A percentile compares a stretch with the other conserved stretches of the same genome.
These are phyloP conservation scores for Pichia insulana DNA, from an alignment of 805 yeast genomes.

Conservation along the genomic window DNA sequence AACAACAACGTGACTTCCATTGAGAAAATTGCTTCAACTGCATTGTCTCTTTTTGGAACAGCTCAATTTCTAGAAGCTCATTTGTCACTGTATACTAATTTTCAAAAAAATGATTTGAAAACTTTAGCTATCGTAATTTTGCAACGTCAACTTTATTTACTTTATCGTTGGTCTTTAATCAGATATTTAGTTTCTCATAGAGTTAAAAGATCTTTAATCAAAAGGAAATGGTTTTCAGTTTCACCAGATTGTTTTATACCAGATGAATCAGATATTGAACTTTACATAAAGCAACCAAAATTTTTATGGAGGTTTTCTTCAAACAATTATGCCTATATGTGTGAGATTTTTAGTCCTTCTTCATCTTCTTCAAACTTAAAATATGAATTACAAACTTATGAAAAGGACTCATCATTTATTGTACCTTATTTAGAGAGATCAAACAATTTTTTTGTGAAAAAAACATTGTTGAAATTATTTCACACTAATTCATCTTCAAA, in stretches of 20 bases:
- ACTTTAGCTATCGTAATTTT: not conserved
- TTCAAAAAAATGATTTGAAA: not conserved
- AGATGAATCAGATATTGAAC: not conserved
- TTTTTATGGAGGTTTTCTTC: constrained; percentile 5
- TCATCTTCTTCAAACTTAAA: not conserved
- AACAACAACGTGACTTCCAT: not conserved
- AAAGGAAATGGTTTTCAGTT: not conserved
- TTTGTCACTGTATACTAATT: not conserved
- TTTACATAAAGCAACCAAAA: not conserved
- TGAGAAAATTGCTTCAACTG: not conserved
- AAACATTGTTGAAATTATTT: not conserved
- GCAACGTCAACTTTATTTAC: constrained; percentile 1
- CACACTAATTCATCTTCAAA: not conserved
- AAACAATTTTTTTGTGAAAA: not conserved
- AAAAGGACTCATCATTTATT: not conserved
- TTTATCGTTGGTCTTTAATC: not conserved
- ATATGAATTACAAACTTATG: not conserved
- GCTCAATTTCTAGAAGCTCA: constrained; percentile 2
- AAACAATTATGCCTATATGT: not conserved
- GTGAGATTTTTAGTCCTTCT: not conserved
- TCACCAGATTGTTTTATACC: constrained; percentile 2
- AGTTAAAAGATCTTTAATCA: not conserved
- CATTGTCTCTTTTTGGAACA: constrained; percentile 1
- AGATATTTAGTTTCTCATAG: not conserved
- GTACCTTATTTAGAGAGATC: not conserved